These are phyloP conservation scores for Mimosa bimucronata DNA, from an alignment of 306 rosid genomes.

Conservation along the genomic window DNA sequence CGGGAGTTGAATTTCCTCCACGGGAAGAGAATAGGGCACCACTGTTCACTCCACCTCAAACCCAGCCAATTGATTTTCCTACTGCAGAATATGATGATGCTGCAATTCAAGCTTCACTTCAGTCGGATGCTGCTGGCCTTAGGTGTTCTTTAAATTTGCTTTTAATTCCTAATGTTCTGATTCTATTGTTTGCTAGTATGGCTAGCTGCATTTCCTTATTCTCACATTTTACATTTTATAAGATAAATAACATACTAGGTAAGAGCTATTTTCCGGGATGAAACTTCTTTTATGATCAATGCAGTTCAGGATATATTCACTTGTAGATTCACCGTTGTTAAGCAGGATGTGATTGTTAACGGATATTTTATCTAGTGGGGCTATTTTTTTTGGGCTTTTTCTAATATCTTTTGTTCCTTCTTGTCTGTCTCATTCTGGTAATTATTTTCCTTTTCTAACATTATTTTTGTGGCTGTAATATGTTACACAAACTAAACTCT, in stretches of 20 bases:
- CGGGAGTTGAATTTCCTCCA: slow-evolving; percentile 81
- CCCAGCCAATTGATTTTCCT: slow-evolving; percentile 57
- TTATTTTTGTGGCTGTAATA: slow-evolving; percentile 12
- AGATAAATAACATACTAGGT: slow-evolving; percentile 17
- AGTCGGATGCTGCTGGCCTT: slow-evolving; percentile 89
- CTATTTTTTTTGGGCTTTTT: background rate
- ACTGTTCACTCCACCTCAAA: slow-evolving; percentile 77
- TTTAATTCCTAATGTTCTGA: slow-evolving; percentile 15
- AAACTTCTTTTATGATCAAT: background rate
- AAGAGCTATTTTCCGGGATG: background rate
- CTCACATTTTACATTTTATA: slow-evolving; percentile 14
- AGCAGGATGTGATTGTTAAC: background rate
- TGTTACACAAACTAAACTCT: slow-evolving; percentile 24
- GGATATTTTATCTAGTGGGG: background rate
- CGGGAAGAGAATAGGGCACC: slow-evolving; percentile 66
- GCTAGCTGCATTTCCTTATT: slow-evolving; percentile 14
- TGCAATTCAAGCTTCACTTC: slow-evolving; percentile 90
- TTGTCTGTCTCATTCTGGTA: slow-evolving; percentile 3
- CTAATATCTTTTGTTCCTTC: slow-evolving; percentile 1
- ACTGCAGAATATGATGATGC: slow-evolving; percentile 63
- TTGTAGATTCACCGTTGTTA: background rate
- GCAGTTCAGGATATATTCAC: background rate
- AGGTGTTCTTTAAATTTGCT: slow-evolving; percentile 54
- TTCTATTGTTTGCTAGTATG: slow-evolving; percentile 29
- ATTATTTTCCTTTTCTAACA: background rate